A percentile compares a stretch with the other conserved stretches of the same genome.
phyloP scores from a whole-genome alignment of 2,329 filamentous ascomycete genomes.

The Colletotrichum phormii region DNA sequence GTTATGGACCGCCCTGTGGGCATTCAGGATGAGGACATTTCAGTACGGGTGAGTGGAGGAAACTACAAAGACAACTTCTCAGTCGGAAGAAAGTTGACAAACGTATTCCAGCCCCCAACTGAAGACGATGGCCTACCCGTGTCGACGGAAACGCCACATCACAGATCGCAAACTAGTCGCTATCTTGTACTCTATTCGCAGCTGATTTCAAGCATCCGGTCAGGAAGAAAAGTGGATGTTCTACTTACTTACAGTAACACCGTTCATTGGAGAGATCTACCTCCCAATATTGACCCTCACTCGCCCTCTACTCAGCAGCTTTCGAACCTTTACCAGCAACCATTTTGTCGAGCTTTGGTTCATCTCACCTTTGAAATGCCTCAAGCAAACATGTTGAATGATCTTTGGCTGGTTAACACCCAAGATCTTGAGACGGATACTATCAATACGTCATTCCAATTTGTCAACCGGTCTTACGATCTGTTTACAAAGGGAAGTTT shows the following conservation, averaged over 20 bases:
- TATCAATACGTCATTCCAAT: not conserved
- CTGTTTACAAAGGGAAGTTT: not conserved
- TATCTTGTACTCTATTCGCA: constrained; percentile 20
- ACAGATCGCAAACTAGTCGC: not conserved
- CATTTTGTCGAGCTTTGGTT: constrained; percentile 8
- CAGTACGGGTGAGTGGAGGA: constrained; percentile 9
- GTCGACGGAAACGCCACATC: not conserved
- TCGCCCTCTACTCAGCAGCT: not conserved
- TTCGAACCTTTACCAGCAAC: constrained; percentile 3
- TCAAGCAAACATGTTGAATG: not conserved
- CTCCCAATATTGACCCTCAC: not conserved
- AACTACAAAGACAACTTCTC: too few species aligned
- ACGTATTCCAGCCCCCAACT: not conserved
- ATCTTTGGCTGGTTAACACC: not conserved
- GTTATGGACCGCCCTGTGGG: constrained; percentile 30
- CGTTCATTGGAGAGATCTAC: constrained; percentile 28
- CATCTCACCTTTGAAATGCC: not conserved
- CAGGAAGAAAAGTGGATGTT: not conserved
- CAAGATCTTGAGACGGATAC: constrained; percentile 21
- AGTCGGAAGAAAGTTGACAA: too few species aligned
- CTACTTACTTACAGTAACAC: constrained; percentile 23
- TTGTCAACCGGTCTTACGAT: constrained; percentile 15
- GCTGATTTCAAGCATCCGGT: constrained; percentile 21
- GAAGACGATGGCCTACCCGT: not conserved
- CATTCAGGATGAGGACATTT: constrained; percentile 31